Base-by-base conservation (phyloP, 106 monocot species). In the Iris macrosiphon region DNA sequence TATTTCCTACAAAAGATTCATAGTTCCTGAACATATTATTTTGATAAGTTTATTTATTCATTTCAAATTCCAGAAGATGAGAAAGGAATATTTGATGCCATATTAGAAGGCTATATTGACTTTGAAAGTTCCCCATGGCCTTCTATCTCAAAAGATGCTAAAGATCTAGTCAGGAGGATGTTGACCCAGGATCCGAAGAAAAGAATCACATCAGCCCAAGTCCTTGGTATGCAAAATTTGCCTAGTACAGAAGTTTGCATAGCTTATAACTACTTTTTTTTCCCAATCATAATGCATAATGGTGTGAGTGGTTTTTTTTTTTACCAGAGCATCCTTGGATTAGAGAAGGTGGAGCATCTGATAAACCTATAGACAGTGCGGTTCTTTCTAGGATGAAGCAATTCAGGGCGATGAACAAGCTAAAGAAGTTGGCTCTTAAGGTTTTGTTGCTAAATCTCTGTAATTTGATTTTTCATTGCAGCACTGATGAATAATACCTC, bases 21-120 rank as follows among this genome's bases (percentile, higher is more conserved):
- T 50, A 50, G 26, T 1, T 53, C 32, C 33, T 15, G 31, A 52
- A 9, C 10, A 9, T 14, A 41, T 21, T n/a, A n/a, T n/a, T n/a
- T n/a, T n/a, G n/a, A n/a, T n/a, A n/a, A n/a, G n/a, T n/a, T n/a
- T n/a, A 14, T 7, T 50, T 22, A 40, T 26, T 33, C 0, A 25
- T 18, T 45, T 26, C 8, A 20, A 13, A 31, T 23, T 45, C 17
- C 63, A 87, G 86, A 87, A 63, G 76, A 56, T 12, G 86, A 87
- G 66, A 86, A 77, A 63, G 81, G 77, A 20, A 81, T 81, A 35
- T 87, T 80, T 68, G 74, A 87, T 68, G 74, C 77, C n/a, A 71
- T 87, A 52, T 34, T 87, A 45, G 25, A 74, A 67, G 80, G 70
- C 13, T 71, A 81, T 0, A 77, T 86, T 52, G 80, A 86, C 44